Evolutionary conservation across 192 early-diverging fungal genomes (phyloP).

Genomic region (Chytriomyces confervae): DNA sequence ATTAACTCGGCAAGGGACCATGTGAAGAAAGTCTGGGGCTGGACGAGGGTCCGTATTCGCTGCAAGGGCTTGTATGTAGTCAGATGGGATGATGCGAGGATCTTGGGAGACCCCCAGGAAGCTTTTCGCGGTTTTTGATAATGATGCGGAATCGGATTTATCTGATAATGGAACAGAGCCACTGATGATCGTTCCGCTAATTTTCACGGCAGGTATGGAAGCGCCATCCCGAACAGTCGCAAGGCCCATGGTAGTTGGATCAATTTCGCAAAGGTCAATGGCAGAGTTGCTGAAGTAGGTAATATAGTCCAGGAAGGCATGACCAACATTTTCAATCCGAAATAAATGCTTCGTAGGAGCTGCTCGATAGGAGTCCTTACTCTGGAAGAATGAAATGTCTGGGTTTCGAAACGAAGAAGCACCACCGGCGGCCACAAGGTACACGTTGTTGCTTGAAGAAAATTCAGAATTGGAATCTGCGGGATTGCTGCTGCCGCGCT

Average conservation of each 20-base stretch:
- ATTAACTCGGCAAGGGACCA: conserved; percentile 2
- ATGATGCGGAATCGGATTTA: background rate
- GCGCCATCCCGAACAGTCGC: conserved; percentile 16
- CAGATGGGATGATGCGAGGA: background rate
- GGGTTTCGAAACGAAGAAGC: conserved; percentile 1
- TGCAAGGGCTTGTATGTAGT: background rate
- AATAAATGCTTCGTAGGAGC: background rate
- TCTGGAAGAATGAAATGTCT: conserved; percentile 21
- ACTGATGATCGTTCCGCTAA: conserved; percentile 10
- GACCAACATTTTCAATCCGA: conserved; percentile 14
- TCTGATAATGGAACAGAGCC: background rate
- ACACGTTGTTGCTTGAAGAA: background rate
- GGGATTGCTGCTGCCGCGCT: background rate
- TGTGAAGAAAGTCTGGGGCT: conserved; percentile 12
- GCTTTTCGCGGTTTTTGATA: background rate
- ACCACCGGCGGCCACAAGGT: conserved; percentile 17
- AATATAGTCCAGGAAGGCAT: conserved; percentile 19
- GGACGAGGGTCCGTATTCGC: conserved; percentile 16
- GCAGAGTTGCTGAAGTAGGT: conserved; percentile 3
- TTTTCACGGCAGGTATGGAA: conserved; percentile 4
- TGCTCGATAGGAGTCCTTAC: conserved; percentile 3
- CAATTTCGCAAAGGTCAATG: conserved; percentile 17
- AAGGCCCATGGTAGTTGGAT: background rate
- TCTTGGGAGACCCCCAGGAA: background rate
- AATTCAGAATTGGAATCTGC: background rate